These are phyloP conservation scores for Kuraishia hungarica DNA, from an alignment of 805 yeast genomes.

Conservation along the genomic window DNA sequence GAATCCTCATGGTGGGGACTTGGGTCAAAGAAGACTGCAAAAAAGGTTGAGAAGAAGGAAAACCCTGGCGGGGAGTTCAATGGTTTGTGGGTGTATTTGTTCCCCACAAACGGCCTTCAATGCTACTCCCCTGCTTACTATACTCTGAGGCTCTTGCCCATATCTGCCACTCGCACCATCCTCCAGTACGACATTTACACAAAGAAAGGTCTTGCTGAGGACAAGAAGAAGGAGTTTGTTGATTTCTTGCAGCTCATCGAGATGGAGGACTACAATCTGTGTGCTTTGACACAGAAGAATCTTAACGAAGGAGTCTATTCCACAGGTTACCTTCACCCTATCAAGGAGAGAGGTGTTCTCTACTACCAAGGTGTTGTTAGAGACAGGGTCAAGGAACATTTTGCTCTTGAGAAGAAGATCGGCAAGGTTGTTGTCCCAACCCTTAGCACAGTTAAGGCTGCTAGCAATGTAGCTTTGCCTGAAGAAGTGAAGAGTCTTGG, in stretches of 20 bases:
- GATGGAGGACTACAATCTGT: constrained; percentile 48
- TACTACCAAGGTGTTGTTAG: constrained; percentile 45
- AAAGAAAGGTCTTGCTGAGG: constrained; percentile 46
- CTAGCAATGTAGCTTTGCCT: constrained; percentile 36
- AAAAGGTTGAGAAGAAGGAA: constrained; percentile 21
- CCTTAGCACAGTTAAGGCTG: constrained; percentile 26
- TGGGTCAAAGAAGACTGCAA: constrained; percentile 17
- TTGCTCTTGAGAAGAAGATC: constrained; percentile 30
- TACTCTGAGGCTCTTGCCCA: constrained; percentile 49
- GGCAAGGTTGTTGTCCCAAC: constrained; percentile 47
- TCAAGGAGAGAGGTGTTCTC: constrained; percentile 49
- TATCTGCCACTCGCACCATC: constrained; percentile 42
- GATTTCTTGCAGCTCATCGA: constrained; percentile 57
- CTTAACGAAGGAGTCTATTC: constrained; percentile 51
- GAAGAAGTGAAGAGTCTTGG: constrained; percentile 40
- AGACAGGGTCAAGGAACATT: constrained; percentile 51
- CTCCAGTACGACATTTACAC: constrained; percentile 54
- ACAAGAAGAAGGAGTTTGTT: constrained; percentile 48
- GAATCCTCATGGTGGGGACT: constrained; percentile 39
- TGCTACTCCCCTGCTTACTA: constrained; percentile 64
- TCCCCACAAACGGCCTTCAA: constrained; percentile 52
- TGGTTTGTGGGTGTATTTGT: constrained; percentile 54
- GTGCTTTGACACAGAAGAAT: constrained; percentile 51
- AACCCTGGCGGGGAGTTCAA: constrained; percentile 55
- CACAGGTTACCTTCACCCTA: constrained; percentile 51